Percentiles rank a stretch among this genome's conserved stretches.
phyloP scores from a whole-genome alignment of 805 yeast genomes.

The Metschnikowia rubicola region DNA sequence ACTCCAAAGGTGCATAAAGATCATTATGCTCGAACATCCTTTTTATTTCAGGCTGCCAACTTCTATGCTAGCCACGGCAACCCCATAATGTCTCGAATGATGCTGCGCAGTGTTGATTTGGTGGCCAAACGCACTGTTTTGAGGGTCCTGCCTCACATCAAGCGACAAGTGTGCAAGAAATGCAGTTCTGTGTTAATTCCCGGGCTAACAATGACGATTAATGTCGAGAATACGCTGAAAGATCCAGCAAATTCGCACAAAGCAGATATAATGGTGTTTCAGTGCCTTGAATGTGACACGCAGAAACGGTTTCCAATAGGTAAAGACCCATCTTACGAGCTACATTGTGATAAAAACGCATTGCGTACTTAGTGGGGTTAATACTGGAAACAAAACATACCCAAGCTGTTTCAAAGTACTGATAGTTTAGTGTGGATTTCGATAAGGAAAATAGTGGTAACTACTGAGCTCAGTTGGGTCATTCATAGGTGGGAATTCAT shows the following conservation, averaged over 20 bases:
- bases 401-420: background rate
- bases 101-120: constrained; percentile 51
- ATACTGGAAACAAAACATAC: too few relatives aligned
- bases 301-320: constrained; percentile 64
- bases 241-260: constrained; percentile 17
- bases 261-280: constrained; percentile 46
- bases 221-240: constrained; percentile 43
- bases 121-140: constrained; percentile 68
- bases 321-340: constrained; percentile 41
- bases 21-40: constrained; percentile 57
- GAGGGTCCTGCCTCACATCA: constrained; percentile 59
- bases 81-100: constrained; percentile 51
- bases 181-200: constrained; percentile 55
- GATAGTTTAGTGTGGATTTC: too few relatives aligned
- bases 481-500: too few relatives aligned
- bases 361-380: background rate
- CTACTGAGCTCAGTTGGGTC: too few relatives aligned
- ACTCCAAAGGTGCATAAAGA: constrained; percentile 42
- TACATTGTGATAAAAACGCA: constrained; percentile 41
- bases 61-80: constrained; percentile 30
- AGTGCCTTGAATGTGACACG: constrained; percentile 52
- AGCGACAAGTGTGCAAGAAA: constrained; percentile 65
- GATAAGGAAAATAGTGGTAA: too few relatives aligned
- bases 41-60: constrained; percentile 53
- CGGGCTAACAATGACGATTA: constrained; percentile 39